Conservation (phyloP, 306 rosid genomes). For the barrel medic (Medicago truncatula) region DNA sequence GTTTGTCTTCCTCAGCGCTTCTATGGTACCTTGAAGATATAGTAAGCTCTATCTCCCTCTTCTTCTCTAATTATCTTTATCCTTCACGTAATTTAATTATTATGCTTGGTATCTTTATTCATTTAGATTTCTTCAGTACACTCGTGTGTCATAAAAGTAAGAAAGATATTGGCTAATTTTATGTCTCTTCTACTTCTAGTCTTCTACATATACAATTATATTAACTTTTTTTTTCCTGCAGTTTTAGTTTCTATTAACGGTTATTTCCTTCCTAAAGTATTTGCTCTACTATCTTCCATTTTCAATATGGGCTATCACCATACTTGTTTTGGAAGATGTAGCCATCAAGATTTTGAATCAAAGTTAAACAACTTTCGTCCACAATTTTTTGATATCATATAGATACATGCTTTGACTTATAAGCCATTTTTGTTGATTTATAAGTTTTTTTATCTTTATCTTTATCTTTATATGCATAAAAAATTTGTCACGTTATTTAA, state of each 20-base stretch:
- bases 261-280: neutral
- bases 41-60: slow-evolving; percentile 1
- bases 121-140: neutral
- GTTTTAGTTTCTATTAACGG: neutral
- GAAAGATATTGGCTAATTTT: neutral
- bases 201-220: no score
- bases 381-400: no score
- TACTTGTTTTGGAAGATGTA: no score
- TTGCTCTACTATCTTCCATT: neutral
- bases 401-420: no score
- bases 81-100: neutral
- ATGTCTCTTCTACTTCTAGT: neutral
- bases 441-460: no score
- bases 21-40: neutral
- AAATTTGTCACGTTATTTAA: no score
- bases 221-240: no score
- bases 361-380: no score
- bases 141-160: neutral
- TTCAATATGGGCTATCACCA: no score
- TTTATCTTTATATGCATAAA: no score
- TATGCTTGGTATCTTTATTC: neutral
- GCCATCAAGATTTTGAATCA: no score
- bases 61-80: neutral
- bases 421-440: no score
- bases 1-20: neutral